A percentile compares a stretch with the other conserved stretches of the same genome.
These are phyloP conservation scores for Pyrus bretschneideri DNA, from an alignment of 306 rosid genomes.

Conservation along the genomic window DNA sequence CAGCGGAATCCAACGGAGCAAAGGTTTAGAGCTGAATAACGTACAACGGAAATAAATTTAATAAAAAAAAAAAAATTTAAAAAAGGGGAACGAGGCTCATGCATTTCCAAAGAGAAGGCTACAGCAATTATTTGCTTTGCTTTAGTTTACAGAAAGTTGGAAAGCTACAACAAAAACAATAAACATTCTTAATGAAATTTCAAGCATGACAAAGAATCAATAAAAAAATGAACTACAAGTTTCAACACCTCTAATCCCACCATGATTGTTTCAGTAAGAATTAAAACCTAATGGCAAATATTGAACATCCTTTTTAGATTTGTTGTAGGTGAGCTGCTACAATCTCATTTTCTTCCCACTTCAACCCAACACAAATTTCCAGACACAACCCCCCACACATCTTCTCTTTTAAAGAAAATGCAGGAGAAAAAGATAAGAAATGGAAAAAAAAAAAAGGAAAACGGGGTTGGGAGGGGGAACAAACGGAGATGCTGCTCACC, in stretches of 20 bases:
- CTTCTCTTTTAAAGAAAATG: constrained; percentile 54
- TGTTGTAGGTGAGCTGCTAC: constrained; percentile 89
- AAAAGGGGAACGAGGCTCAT: not conserved
- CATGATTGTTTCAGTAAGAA: constrained; percentile 34
- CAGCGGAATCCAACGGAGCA: not conserved
- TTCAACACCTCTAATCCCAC: constrained; percentile 74
- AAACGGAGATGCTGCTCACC: constrained; percentile 37
- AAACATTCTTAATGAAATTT: constrained; percentile 44
- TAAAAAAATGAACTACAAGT: constrained; percentile 75
- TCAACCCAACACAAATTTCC: constrained; percentile 73
- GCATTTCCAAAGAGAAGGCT: not conserved
- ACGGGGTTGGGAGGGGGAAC: constrained; percentile 42
- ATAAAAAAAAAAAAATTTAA: not conserved
- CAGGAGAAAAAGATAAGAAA: constrained; percentile 14
- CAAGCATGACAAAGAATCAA: constrained; percentile 71
- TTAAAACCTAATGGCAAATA: constrained; percentile 85
- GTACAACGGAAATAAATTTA: not conserved
- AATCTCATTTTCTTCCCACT: constrained; percentile 72
- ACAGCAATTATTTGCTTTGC: not conserved
- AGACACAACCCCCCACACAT: constrained; percentile 38
- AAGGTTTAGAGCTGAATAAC: not conserved
- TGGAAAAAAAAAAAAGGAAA: not conserved
- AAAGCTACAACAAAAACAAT: constrained; percentile 3
- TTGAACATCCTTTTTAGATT: constrained; percentile 71
- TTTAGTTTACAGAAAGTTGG: not conserved